Conservation (phyloP, 2,329 filamentous ascomycete species). For the Cladorrhinum sp. region DNA sequence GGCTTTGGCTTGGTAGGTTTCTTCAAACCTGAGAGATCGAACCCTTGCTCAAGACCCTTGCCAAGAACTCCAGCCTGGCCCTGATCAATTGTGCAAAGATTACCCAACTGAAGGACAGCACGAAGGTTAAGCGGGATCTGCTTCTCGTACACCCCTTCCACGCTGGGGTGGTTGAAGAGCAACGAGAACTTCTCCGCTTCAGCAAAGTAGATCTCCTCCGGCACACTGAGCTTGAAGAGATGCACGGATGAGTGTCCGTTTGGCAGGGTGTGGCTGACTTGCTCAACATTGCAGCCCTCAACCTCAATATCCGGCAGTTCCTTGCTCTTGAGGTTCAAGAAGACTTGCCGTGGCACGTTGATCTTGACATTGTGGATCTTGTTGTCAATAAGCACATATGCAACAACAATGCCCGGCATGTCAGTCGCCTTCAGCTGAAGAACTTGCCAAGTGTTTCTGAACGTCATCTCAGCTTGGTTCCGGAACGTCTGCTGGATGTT, state of each 20-base stretch:
- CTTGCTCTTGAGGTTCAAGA: conserved; percentile 83
- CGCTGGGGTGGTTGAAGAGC: conserved; percentile 86
- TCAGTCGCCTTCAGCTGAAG: conserved; percentile 82
- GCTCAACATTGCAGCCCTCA: conserved; percentile 81
- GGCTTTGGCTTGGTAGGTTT: conserved; percentile 60
- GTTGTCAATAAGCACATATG: conserved; percentile 88
- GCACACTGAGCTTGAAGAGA: conserved; percentile 88
- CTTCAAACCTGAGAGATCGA: conserved; percentile 76
- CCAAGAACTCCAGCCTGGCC: conserved; percentile 86
- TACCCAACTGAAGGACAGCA: conserved; percentile 85
- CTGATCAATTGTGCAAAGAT: conserved; percentile 89
- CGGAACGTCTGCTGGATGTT: conserved; percentile 72
- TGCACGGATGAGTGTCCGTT: conserved; percentile 94
- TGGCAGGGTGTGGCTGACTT: conserved; percentile 87
- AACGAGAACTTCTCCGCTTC: conserved; percentile 78
- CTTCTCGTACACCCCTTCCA: conserved; percentile 96
- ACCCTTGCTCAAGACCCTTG: conserved; percentile 88
- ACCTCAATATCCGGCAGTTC: conserved; percentile 88
- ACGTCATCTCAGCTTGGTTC: conserved; percentile 86
- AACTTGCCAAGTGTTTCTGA: conserved; percentile 92
- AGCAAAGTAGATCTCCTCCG: conserved; percentile 81
- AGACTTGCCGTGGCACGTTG: conserved; percentile 84
- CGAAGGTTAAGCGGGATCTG: conserved; percentile 83
- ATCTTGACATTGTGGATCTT: conserved; percentile 88
- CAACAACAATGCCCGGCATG: conserved; percentile 78